A percentile compares a stretch with the other conserved stretches of the same genome.
phyloP scores from a whole-genome alignment of 1,284 basidiomycete species.

The Cutaneotrichosporon sp. region DNA sequence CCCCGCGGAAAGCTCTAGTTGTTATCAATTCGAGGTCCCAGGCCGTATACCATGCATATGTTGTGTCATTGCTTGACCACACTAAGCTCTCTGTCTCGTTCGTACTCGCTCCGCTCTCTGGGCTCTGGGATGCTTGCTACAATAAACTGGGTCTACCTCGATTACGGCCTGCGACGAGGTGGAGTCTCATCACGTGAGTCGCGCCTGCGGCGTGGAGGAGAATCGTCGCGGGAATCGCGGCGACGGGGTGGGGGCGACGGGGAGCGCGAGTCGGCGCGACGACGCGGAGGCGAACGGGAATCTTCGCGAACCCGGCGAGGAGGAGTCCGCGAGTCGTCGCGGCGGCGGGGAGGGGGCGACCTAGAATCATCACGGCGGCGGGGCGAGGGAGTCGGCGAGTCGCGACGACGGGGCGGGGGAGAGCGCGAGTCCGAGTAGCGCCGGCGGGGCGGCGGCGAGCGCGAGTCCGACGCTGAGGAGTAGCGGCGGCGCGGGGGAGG shows the following conservation, averaged over 20 bases:
- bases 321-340: too few relatives aligned
- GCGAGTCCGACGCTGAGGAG: conserved; percentile 16
- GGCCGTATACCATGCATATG: conserved; percentile 1
- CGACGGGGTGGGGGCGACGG: conserved; percentile 24
- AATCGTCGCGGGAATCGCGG: too few relatives aligned
- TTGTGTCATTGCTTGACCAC: background rate
- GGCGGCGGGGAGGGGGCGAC: conserved; percentile 7
- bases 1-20: conserved; percentile 16
- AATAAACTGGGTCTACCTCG: too few relatives aligned
- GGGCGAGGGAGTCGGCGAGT: conserved; percentile 24
- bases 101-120: too few relatives aligned
- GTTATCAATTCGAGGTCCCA: background rate
- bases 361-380: conserved; percentile 18
- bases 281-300: conserved; percentile 19
- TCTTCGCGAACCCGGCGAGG: too few relatives aligned
- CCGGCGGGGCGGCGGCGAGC: conserved; percentile 19
- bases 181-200: conserved; percentile 11
- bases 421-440: conserved; percentile 22
- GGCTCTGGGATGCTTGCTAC: too few relatives aligned
- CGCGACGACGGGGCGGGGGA: conserved; percentile 23
- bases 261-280: conserved; percentile 21
- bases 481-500: conserved; percentile 21
- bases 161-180: too few relatives aligned
- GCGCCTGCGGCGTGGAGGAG: conserved; percentile 20
- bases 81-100: background rate